These are phyloP conservation scores for Testicularia cyperi DNA, from an alignment of 1,284 basidiomycete genomes.

Conservation along the genomic window DNA sequence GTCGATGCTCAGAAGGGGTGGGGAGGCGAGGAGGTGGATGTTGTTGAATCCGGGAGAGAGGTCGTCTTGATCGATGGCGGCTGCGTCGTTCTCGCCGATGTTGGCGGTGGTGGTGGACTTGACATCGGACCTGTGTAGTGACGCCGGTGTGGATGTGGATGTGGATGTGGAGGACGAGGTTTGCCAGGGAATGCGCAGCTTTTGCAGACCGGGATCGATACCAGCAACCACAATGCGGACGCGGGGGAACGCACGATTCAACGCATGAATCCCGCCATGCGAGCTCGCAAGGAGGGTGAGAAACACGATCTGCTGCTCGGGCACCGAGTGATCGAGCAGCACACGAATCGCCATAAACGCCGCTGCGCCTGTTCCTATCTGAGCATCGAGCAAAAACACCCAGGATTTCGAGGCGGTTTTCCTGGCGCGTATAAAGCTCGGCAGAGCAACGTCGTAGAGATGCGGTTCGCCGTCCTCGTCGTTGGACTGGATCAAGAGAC, in stretches of 20 bases:
- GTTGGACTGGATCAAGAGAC: slow-evolving; percentile 84
- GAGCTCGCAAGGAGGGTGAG: slow-evolving; percentile 82
- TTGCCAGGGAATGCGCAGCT: slow-evolving; percentile 40
- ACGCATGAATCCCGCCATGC: slow-evolving; percentile 74
- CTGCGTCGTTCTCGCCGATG: slow-evolving; percentile 1
- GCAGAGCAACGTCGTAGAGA: slow-evolving; percentile 78
- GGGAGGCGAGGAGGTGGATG: slow-evolving; percentile 10
- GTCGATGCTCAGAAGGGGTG: slow-evolving; percentile 13
- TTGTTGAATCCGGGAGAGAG: slow-evolving; percentile 15
- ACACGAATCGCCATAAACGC: slow-evolving; percentile 97
- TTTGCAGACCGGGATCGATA: slow-evolving; percentile 52
- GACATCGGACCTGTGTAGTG: background rate
- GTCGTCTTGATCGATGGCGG: slow-evolving; percentile 22
- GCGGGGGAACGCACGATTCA: slow-evolving; percentile 77
- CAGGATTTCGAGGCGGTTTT: slow-evolving; percentile 67
- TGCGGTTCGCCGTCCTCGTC: slow-evolving; percentile 81
- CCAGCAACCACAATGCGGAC: slow-evolving; percentile 56
- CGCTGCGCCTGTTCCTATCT: slow-evolving; percentile 92
- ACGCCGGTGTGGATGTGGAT: background rate
- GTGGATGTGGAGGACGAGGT: background rate
- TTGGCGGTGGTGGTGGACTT: no score
- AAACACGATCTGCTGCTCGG: slow-evolving; percentile 67
- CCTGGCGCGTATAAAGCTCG: slow-evolving; percentile 61
- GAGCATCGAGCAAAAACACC: slow-evolving; percentile 89
- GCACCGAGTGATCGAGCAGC: slow-evolving; percentile 90